Percentiles rank a stretch among this genome's conserved stretches.
These are phyloP conservation scores for Cytauxzoon felis DNA, from an alignment of 169 alveolate genomes.

Conservation along the genomic window DNA sequence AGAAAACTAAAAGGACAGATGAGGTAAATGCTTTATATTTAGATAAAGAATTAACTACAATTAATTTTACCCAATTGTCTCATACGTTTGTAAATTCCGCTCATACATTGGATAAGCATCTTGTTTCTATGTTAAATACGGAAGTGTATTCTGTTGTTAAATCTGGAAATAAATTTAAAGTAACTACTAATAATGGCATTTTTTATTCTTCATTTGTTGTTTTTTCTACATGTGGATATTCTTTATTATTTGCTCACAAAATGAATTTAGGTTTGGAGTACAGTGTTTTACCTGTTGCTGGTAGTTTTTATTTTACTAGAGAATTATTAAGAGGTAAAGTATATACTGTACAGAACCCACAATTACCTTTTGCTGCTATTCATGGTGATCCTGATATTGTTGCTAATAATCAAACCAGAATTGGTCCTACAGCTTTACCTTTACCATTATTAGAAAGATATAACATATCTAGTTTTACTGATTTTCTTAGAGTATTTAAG, in stretches of 20 bases:
- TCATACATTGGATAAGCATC: conserved; percentile 41
- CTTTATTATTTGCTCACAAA: conserved; percentile 77
- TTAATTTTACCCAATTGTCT: conserved; percentile 68
- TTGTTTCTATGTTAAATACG: conserved; percentile 59
- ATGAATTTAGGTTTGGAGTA: conserved; percentile 78
- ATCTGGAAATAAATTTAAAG: conserved; percentile 46
- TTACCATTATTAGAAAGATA: conserved; percentile 80
- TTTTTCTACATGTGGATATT: conserved; percentile 82
- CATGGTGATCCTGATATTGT: conserved; percentile 85
- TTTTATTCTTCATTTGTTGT: conserved; percentile 74
- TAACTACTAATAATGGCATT: conserved; percentile 64
- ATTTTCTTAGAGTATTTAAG: conserved; percentile 68
- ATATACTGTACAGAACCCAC: conserved; percentile 82
- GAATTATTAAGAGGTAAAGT: conserved; percentile 77
- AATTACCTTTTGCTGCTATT: conserved; percentile 82
- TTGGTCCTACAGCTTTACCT: conserved; percentile 84
- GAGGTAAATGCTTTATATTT: conserved; percentile 69
- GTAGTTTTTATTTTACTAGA: conserved; percentile 79
- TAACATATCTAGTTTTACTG: conserved; percentile 70
- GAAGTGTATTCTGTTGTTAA: conserved; percentile 66
- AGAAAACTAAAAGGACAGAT: conserved; percentile 39
- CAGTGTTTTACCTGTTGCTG: conserved; percentile 82
- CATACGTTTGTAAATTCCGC: conserved; percentile 70
- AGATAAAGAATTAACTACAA: conserved; percentile 75
- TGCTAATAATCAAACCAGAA: conserved; percentile 68